These are phyloP conservation scores for Rutstroemia sp. DNA, from an alignment of 2,329 filamentous ascomycete genomes.

Conservation along the genomic window DNA sequence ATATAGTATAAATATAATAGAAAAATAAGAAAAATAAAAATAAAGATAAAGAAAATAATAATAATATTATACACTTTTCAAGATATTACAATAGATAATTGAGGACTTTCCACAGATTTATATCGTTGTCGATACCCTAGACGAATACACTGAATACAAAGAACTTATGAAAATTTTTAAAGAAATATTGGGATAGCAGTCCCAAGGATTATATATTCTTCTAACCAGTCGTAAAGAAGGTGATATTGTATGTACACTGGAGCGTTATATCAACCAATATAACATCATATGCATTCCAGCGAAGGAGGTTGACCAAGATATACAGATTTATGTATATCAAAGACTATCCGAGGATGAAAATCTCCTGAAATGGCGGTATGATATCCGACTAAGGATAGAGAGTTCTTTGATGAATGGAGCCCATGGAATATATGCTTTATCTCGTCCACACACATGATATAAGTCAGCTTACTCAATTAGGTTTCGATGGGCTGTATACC, in stretches of 20 bases:
- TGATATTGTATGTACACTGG: neutral
- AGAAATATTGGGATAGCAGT: neutral
- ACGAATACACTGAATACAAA: neutral
- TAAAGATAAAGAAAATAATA: too few species aligned
- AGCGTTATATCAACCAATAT: too few species aligned
- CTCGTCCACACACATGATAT: too few species aligned
- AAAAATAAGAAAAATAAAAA: too few species aligned
- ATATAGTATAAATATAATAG: too few species aligned
- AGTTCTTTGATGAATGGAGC: slow-evolving; percentile 18
- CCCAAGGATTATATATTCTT: neutral
- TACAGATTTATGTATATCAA: neutral
- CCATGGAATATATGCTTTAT: slow-evolving; percentile 23
- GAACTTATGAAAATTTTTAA: neutral
- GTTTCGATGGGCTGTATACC: slow-evolving; percentile 25
- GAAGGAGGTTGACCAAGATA: neutral
- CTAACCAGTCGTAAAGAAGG: neutral
- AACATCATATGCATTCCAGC: neutral
- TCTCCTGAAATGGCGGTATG: neutral
- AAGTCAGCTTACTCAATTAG: slow-evolving; percentile 4
- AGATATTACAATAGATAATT: neutral
- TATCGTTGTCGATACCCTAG: neutral
- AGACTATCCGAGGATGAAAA: neutral
- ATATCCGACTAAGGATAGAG: slow-evolving; percentile 16
- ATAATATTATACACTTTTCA: neutral
- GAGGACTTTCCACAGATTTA: neutral